Base-by-base conservation (phyloP, 108 stramenopile species). In the Tribonema minus region DNA sequence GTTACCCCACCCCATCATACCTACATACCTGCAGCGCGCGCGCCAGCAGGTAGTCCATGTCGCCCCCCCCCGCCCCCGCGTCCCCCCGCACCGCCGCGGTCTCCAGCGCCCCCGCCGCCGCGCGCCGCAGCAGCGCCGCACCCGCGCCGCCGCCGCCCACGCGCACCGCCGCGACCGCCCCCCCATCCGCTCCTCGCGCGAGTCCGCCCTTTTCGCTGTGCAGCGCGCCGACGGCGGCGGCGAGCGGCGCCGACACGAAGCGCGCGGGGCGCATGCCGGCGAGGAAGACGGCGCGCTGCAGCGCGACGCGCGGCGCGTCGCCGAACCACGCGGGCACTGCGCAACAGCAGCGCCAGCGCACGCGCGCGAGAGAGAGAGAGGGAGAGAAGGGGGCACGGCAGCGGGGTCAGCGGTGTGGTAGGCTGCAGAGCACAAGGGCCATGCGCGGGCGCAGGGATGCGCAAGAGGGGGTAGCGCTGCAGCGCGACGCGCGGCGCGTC, bases 11-110 rank as follows among this genome's bases (percentile, higher is more conserved):
- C n/a, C n/a, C n/a, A n/a, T n/a, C n/a, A n/a, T n/a, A n/a, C n/a
- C n/a, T n/a, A n/a, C 58, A 35, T 58, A 71, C 70, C 58, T 60
- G 59, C 58, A 71, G 60, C 34, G 70, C 70, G 5, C 70, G 33
- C 25, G 70, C 70, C 58, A 71, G 36, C 0, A 60, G 70, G 58
- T 71, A 71, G 59, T 71, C 70, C 70, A 71, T 71, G 70, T 71
- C 70, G 23, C 58, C 33, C 25, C 70, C 70, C n/a, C 70, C 70
- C 58, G 39, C 58, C 25, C 40, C 41, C 70, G 59, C 29, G 70
- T 71, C 70, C 15, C 70, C 70, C 26, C 34, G 58, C 25, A 33
- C 36, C n/a, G 70, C 58, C 58, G 2, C 58, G 25, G 20, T 35
- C 58, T 20, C 34, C 7, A 29, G 28, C 67, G 3, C 37, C 66